phyloP scores from a whole-genome alignment of 2,329 filamentous ascomycete genomes.

The Diaporthe ilicicola region DNA sequence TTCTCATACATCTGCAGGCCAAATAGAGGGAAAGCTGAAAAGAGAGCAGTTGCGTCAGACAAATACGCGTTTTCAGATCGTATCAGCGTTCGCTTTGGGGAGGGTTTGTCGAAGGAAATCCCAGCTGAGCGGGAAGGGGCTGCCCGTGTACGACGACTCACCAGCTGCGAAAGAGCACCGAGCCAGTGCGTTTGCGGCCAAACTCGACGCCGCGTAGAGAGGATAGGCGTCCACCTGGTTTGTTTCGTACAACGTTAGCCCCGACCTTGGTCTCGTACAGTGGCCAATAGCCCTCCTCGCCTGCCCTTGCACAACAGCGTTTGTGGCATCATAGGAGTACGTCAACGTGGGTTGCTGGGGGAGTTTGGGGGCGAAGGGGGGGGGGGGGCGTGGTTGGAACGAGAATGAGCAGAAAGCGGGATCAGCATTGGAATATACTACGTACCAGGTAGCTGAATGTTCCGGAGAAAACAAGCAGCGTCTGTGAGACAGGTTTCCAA shows the following conservation, averaged over 20 bases:
- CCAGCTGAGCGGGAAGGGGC: conserved; percentile 37
- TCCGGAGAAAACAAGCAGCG: conserved; percentile 80
- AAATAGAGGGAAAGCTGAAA: conserved; percentile 80
- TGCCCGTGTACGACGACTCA: conserved; percentile 25
- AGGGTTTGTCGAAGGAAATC: conserved; percentile 3
- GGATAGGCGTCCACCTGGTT: conserved; percentile 77
- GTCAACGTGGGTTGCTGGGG: conserved; percentile 1
- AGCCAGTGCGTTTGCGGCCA: conserved; percentile 85
- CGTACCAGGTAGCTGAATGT: conserved; percentile 88
- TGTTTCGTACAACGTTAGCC: conserved; percentile 40
- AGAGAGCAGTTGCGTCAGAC: conserved; percentile 26
- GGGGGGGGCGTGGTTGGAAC: not conserved
- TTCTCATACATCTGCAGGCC: conserved; percentile 76
- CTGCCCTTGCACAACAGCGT: not conserved
- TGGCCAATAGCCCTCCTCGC: conserved; percentile 36
- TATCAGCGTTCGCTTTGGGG: conserved; percentile 13
- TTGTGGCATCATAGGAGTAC: conserved; percentile 4
- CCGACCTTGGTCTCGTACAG: conserved; percentile 34
- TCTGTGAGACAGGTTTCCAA: conserved; percentile 56
- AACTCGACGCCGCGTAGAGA: conserved; percentile 76
- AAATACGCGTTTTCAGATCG: not conserved
- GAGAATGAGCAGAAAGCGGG: not conserved
- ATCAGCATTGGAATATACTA: conserved; percentile 34
- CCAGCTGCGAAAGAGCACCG: conserved; percentile 75
- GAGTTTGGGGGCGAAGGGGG: too few species aligned